These are phyloP conservation scores for Teunomyces kruisii DNA, from an alignment of 805 yeast genomes.

Conservation along the genomic window DNA sequence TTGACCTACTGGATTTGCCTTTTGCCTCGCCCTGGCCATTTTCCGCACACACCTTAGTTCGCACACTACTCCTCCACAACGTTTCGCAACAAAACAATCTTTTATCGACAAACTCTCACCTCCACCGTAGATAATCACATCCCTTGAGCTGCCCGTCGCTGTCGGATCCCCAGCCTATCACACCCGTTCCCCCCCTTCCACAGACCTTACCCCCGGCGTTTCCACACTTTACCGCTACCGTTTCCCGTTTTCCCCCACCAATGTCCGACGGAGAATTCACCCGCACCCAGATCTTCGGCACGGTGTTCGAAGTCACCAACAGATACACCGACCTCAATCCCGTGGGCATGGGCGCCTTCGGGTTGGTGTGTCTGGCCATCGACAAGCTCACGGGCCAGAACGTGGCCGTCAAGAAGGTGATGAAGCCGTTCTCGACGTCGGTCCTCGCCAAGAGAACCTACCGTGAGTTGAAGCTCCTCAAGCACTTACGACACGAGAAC, in stretches of 20 bases:
- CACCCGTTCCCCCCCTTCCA: no score
- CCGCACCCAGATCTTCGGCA: constrained; percentile 91
- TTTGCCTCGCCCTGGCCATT: background rate
- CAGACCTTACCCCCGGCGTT: no score
- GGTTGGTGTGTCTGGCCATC: constrained; percentile 93
- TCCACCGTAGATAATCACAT: background rate
- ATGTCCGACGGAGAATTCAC: constrained; percentile 50
- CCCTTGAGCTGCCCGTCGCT: no score
- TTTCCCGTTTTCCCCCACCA: no score
- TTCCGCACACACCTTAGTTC: background rate
- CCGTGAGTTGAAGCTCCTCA: constrained; percentile 88
- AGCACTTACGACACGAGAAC: constrained; percentile 93
- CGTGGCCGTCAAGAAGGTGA: constrained; percentile 95
- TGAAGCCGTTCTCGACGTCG: constrained; percentile 95
- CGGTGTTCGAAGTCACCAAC: constrained; percentile 89
- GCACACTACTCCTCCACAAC: background rate
- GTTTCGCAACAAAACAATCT: background rate
- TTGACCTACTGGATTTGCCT: background rate
- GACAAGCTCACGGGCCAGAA: constrained; percentile 88
- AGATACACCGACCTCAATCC: constrained; percentile 92
- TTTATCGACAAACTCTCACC: background rate
- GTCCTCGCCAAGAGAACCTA: constrained; percentile 95
- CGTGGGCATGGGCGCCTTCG: constrained; percentile 99
- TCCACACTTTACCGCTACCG: background rate
- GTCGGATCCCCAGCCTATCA: no score